Conservation (phyloP, 768 basidiomycete genomes). For the Pisolithus orientalis region DNA sequence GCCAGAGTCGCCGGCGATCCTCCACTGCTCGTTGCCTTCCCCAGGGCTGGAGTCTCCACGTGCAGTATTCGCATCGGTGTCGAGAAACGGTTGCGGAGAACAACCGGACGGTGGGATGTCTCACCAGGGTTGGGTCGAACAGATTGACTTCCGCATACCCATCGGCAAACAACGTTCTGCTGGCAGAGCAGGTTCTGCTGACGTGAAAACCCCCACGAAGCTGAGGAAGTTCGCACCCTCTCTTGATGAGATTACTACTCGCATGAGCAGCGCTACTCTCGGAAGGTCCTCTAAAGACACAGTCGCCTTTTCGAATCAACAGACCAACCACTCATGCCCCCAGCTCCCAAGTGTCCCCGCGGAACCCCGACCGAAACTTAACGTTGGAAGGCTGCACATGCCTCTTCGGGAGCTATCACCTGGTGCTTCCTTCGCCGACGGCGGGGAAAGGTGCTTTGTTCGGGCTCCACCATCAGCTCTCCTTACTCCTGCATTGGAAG, state of each 20-base stretch:
- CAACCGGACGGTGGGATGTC: neutral
- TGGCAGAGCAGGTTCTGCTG: neutral
- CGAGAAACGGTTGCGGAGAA: slow-evolving; percentile 8
- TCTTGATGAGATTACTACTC: slow-evolving; percentile 71
- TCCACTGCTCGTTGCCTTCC: slow-evolving; percentile 65
- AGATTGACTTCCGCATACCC: slow-evolving; percentile 54
- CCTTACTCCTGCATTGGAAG: slow-evolving; percentile 35
- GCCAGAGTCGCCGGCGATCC: slow-evolving; percentile 63
- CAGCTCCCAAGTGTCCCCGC: slow-evolving; percentile 12
- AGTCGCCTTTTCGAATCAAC: neutral
- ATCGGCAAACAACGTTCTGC: slow-evolving; percentile 13
- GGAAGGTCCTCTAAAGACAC: neutral
- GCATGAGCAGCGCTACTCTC: slow-evolving; percentile 28
- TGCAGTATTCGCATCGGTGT: slow-evolving; percentile 47
- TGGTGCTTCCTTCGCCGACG: slow-evolving; percentile 4
- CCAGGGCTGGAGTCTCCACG: slow-evolving; percentile 61
- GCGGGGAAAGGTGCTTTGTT: slow-evolving; percentile 15
- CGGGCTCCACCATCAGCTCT: slow-evolving; percentile 27
- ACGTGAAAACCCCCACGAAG: slow-evolving; percentile 7
- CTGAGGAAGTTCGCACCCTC: slow-evolving; percentile 45
- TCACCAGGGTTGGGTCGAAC: slow-evolving; percentile 46
- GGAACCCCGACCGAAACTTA: slow-evolving; percentile 19
- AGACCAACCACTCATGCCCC: neutral
- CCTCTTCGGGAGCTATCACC: slow-evolving; percentile 29
- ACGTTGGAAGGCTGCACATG: slow-evolving; percentile 38